A percentile compares a stretch with the other conserved stretches of the same genome.
phyloP scores from a whole-genome alignment of 768 basidiomycete genomes.

The Suillus placidus region DNA sequence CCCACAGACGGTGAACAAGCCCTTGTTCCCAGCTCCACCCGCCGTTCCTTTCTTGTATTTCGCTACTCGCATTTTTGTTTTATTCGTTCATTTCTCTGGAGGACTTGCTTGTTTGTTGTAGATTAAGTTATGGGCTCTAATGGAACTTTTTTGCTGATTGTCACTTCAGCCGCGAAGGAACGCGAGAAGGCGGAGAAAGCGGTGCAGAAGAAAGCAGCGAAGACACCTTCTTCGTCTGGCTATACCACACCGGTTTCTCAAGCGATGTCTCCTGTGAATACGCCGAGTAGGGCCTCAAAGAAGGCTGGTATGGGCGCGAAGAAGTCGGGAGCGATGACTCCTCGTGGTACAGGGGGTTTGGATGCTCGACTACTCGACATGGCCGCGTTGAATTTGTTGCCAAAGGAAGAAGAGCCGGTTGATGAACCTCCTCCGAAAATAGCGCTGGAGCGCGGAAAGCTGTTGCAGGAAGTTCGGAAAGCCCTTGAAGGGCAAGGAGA shows the following conservation, averaged over 20 bases:
- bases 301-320: constrained; percentile 37
- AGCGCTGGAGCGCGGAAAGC: constrained; percentile 72
- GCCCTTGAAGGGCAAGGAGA: constrained; percentile 49
- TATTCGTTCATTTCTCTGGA: constrained; percentile 12
- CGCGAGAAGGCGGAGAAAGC: constrained; percentile 74
- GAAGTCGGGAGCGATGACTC: constrained; percentile 47
- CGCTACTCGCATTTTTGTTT: constrained; percentile 4
- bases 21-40: constrained; percentile 14
- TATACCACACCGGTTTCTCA: constrained; percentile 44
- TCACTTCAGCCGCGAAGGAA: constrained; percentile 70
- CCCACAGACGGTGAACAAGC: constrained; percentile 37
- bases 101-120: constrained; percentile 32
- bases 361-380: constrained; percentile 74
- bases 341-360: constrained; percentile 37
- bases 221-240: constrained; percentile 40
- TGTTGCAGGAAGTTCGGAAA: constrained; percentile 77
- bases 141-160: constrained; percentile 43
- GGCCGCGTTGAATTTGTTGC: constrained; percentile 66
- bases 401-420: constrained; percentile 43
- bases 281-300: constrained; percentile 46
- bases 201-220: constrained; percentile 45
- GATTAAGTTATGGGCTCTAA: constrained; percentile 28
- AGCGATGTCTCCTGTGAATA: constrained; percentile 45
- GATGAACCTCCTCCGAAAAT: constrained; percentile 64
- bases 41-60: constrained; percentile 5